Evolutionary conservation across 352 stramenopile genomes (phyloP).

Genomic region (Phytophthora cryptogea): DNA sequence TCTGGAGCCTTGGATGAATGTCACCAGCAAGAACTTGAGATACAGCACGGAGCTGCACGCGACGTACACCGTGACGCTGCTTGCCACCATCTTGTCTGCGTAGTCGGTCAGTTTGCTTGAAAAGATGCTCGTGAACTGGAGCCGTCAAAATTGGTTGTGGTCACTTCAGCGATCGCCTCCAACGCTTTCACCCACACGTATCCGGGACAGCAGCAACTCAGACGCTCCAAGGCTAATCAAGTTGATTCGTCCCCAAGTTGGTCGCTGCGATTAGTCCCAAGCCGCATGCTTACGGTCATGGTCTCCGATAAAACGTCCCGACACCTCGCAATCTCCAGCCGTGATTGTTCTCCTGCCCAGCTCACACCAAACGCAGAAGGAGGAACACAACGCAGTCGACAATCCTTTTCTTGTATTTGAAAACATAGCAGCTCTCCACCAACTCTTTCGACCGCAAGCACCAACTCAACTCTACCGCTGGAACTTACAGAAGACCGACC

Average conservation of each 20-base stretch:
- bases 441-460: not conserved
- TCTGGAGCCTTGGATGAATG: conserved; percentile 41
- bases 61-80: conserved; percentile 40
- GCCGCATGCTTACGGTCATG: not conserved
- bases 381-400: not conserved
- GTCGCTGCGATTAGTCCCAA: conserved; percentile 7
- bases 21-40: conserved; percentile 45
- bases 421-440: conserved; percentile 9
- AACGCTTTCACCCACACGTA: no score
- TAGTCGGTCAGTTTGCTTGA: conserved; percentile 5
- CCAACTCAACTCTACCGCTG: not conserved
- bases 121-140: not conserved
- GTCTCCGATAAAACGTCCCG: conserved; percentile 1
- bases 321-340: not conserved
- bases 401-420: conserved; percentile 10
- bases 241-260: conserved; percentile 10
- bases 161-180: no score
- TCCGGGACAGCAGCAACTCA: not conserved
- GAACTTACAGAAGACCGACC: conserved; percentile 22
- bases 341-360: not conserved
- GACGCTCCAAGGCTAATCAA: not conserved
- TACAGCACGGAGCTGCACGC: conserved; percentile 43
- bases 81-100: conserved; percentile 21
- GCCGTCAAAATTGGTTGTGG: conserved; percentile 8
- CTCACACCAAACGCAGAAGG: not conserved